Base-by-base conservation (phyloP, 2,329 filamentous ascomycete genomes). In the Cladosporium cucumerinum region DNA sequence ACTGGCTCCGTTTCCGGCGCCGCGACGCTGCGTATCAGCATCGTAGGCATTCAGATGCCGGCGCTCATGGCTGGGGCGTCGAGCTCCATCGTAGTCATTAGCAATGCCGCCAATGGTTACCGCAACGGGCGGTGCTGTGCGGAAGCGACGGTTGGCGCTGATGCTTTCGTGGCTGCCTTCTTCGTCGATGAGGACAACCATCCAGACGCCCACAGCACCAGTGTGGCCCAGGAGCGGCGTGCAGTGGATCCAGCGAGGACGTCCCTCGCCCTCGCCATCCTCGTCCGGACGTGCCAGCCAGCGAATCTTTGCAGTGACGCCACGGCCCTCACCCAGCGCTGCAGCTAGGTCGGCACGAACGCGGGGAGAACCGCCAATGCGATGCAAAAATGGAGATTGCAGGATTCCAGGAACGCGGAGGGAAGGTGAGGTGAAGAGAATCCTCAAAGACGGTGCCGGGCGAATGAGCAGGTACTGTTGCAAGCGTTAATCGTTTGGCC, bases 221-320 rank as follows among this genome's bases (percentile, higher is more conserved):
- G 87, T 87, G 49, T 82, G 82, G 2, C 89, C 89, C 3, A 90
- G 77, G 3, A 93, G 78, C 2, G 90, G 90, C 25, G 90, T 93
- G 72, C 89, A 90, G 74, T 93, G 90, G 48, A 93, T 89, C 89
- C 90, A 93, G 51, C 89, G 83, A 57, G 84, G 83, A 21, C 88
- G 82, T 0, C 89, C 89, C 60, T 86, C 80, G 46, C 81, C 82
- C 62, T 76, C 75, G 10, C 72, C 73, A 34, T 73, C 71, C 55
- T 74, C 74, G 64, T 77, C 73, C 1, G 78, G 68, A 28, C 80
- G 79, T 54, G 81, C 82, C 1, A 91, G 78, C 90, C 89, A 93
- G 61, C 86, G 85, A 16, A 93, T 85, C 72, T 91, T 91, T 4
- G 89, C 89, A 1, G 90, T 93, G 5, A 93, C 87, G 55, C 89